Conservation (phyloP, 768 basidiomycete genomes). For the Daedalea quercina region DNA sequence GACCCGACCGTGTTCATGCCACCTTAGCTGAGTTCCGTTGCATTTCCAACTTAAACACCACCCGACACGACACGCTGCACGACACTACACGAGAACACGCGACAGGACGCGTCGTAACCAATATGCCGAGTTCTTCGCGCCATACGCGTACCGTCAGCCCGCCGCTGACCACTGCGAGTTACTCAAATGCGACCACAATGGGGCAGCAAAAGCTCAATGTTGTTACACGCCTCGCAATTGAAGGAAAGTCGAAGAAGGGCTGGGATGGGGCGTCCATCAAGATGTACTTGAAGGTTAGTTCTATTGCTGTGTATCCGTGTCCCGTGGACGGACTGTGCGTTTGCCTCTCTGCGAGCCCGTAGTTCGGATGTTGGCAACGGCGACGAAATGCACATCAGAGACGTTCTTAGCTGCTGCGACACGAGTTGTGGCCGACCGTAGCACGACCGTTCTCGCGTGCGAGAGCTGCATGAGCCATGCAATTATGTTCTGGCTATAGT, state of each 20-base stretch:
- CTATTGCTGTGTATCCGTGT: neutral
- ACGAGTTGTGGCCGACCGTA: no score
- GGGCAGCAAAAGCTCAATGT: constrained; percentile 48
- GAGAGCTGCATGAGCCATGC: neutral
- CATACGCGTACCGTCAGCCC: constrained; percentile 24
- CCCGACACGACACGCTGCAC: neutral
- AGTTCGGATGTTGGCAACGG: no score
- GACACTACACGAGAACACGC: constrained; percentile 1
- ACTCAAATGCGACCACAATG: constrained; percentile 14
- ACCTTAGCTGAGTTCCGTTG: neutral
- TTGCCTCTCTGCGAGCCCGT: no score
- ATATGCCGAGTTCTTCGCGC: constrained; percentile 16
- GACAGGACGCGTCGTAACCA: constrained; percentile 7
- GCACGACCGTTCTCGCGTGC: neutral
- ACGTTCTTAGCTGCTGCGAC: no score
- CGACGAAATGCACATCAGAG: no score
- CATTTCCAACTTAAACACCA: neutral
- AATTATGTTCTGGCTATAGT: no score
- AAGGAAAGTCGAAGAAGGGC: constrained; percentile 63
- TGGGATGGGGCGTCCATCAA: constrained; percentile 61
- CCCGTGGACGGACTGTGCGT: neutral
- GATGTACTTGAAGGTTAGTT: constrained; percentile 69
- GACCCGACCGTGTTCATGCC: neutral
- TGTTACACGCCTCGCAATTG: constrained; percentile 67
- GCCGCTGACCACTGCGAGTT: constrained; percentile 20